Base-by-base conservation (phyloP, 1,284 basidiomycete species). In the Sporisorium graminicola region DNA sequence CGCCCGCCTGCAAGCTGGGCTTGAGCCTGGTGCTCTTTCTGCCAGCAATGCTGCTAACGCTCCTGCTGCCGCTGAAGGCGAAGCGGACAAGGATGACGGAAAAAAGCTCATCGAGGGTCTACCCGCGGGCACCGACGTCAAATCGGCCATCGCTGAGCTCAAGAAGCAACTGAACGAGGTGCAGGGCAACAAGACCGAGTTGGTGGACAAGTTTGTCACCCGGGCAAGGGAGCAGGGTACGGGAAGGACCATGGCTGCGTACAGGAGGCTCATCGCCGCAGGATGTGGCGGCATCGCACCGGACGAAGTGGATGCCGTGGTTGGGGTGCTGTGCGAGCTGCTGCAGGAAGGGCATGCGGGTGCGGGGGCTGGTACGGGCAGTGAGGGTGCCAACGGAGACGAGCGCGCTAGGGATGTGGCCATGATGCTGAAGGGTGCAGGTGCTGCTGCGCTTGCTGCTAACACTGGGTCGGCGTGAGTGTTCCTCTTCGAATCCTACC, bases 291-390 rank as follows among this genome's bases (percentile, higher is more conserved):
- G 80, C 3, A 82, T 85, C 40, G 78, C 79, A 0, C 72, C 75
- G 24, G 77, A 82, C 24, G 82, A 85, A 62, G 83, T 85, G 20
- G 84, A 85, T 37, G 79, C 76, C 10, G 84, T 85, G 4, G 84
- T 85, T 26, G 68, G 74, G 7, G 81, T 81, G 33, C 63, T 85
- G n/a, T 78, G 82, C 69, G 83, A 85, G 47, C 54, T 85, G 42
- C 65, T 85, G 35, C 80, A 83, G 58, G 73, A 83, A 46, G 64
- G 71, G 14, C 58, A 67, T 31, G 51, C 62, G 16, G 58, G 63
- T 7, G 62, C 46, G n/a, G 62, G 42, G 1, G 57, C 47, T 3
- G 59, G 47, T n/a, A 65, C 57, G 7, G 68, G 64, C n/a, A 44
- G 53, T 8, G 56, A 60, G 8, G 50, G 44, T 42, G 52, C 37